Base-by-base conservation (phyloP, 345 rosid genomes). In the Draba incana region DNA sequence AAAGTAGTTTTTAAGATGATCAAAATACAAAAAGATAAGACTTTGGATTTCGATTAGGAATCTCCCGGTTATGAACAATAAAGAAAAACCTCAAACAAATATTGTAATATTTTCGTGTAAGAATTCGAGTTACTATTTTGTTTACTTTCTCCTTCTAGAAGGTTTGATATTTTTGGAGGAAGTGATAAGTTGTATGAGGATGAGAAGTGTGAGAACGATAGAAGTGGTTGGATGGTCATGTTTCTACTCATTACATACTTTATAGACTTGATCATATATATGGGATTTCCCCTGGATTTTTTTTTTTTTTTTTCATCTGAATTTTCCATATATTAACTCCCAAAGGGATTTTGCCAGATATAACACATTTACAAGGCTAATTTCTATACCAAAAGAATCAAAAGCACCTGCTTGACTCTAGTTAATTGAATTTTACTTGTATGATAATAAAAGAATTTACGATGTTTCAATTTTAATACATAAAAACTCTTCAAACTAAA, bases 181-280 rank as follows among this genome's bases (percentile, higher is more conserved):
- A 31, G 30, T 62, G 66, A 62, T 31, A 46, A 62, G 54, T 62
- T 45, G 31, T 62, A 52, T 62, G 44, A 62, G 66, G 66, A 46
- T 62, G 55, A 61, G 52, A 61, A 44, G 20, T 14, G 8, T 61
- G 42, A 60, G 52, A 44, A 28, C 41, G 52, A 60, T 43, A n/a
- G 51, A n/a, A 27, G 27, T 59, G 13, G 51, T 60, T 60, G 39
- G 51, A n/a, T 60, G 39, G 38, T 60, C 16, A 60, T 60, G 64
- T 58, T 58, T n/a, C n/a, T 4, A 28, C 10, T 60, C 51, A 43
- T 60, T 44, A 27, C 6, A 14, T 60, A 14, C 42, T 30, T 45
- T 38, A 28, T 42, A 28, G 50, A 31, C 9, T 45, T 35, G 13
- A 55, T 55, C 37, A 55, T 33, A 20, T 20, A 20, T 20, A 20